A percentile compares a stretch with the other conserved stretches of the same genome.
These are phyloP conservation scores for Fusarium pseudocircinatum DNA, from an alignment of 2,329 filamentous ascomycete genomes.

Conservation along the genomic window DNA sequence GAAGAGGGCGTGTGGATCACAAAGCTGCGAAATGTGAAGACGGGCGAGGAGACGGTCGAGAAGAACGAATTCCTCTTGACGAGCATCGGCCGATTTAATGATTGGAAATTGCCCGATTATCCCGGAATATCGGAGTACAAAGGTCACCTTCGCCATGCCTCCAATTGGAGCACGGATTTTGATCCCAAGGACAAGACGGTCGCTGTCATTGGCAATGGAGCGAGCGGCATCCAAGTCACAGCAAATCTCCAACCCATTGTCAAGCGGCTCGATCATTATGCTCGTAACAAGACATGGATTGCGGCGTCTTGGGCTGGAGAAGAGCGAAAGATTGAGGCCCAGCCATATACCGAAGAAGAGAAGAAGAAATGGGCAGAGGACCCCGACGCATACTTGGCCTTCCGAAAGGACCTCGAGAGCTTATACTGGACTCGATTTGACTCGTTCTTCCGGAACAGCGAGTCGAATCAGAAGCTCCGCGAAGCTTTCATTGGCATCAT, in stretches of 20 bases:
- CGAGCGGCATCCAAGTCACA: conserved; percentile 67
- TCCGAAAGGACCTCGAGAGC: conserved; percentile 65
- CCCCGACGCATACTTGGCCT: conserved; percentile 67
- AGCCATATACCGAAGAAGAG: conserved; percentile 64
- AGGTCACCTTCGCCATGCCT: conserved; percentile 67
- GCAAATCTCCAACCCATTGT: conserved; percentile 62
- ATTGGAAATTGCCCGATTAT: conserved; percentile 70
- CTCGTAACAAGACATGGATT: conserved; percentile 73
- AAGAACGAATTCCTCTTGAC: conserved; percentile 70
- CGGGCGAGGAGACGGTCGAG: conserved; percentile 53
- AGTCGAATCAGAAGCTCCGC: conserved; percentile 58
- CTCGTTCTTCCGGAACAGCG: conserved; percentile 62
- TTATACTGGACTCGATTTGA: conserved; percentile 70
- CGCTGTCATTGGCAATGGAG: conserved; percentile 71
- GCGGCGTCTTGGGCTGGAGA: conserved; percentile 68
- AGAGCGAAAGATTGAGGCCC: conserved; percentile 64
- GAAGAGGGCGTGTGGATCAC: conserved; percentile 64
- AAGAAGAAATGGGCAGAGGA: conserved; percentile 65
- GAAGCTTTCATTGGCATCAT: conserved; percentile 60
- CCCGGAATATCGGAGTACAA: conserved; percentile 65
- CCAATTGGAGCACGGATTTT: conserved; percentile 66
- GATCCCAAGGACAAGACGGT: conserved; percentile 60
- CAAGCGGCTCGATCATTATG: conserved; percentile 69
- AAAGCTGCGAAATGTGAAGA: conserved; percentile 53
- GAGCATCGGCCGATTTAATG: conserved; percentile 73